phyloP scores from a whole-genome alignment of 257 asterid species.

The Solanum boliviense region DNA sequence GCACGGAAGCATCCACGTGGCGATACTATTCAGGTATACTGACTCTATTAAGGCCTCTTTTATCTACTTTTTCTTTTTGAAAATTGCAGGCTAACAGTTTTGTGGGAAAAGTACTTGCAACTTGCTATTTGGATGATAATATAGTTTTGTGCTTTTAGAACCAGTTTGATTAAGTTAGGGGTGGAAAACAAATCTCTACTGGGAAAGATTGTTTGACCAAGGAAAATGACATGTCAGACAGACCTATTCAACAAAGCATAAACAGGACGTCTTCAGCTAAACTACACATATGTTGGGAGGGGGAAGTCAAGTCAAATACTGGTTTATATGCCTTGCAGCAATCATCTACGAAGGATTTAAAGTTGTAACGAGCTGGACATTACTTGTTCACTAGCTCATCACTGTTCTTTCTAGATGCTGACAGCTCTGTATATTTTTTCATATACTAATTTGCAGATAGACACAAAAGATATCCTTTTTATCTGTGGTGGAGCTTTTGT shows the following conservation, averaged over 20 bases:
- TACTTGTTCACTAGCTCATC: not conserved
- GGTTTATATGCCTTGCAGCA: not conserved
- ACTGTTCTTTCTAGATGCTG: not conserved
- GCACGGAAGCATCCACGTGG: slow-evolving; percentile 44
- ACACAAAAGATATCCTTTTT: slow-evolving; percentile 75
- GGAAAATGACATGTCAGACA: not conserved
- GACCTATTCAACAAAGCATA: not conserved
- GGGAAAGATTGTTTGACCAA: not conserved
- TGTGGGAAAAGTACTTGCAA: not conserved
- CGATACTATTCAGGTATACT: slow-evolving; percentile 64
- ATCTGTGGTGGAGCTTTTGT: slow-evolving; percentile 93
- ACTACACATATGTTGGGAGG: not conserved
- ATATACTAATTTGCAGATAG: slow-evolving; percentile 36
- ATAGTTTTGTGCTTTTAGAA: not conserved
- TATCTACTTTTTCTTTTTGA: not conserved
- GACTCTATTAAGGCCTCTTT: slow-evolving; percentile 1
- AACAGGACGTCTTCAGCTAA: not conserved
- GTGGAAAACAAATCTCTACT: not conserved
- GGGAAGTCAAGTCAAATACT: not conserved
- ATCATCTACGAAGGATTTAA: not conserved
- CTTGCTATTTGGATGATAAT: not conserved
- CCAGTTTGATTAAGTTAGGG: not conserved
- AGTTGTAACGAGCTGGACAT: not conserved
- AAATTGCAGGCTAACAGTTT: not conserved
- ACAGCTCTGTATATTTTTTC: not conserved